phyloP scores from a whole-genome alignment of 208 protist species.

The Leishmania tropica region DNA sequence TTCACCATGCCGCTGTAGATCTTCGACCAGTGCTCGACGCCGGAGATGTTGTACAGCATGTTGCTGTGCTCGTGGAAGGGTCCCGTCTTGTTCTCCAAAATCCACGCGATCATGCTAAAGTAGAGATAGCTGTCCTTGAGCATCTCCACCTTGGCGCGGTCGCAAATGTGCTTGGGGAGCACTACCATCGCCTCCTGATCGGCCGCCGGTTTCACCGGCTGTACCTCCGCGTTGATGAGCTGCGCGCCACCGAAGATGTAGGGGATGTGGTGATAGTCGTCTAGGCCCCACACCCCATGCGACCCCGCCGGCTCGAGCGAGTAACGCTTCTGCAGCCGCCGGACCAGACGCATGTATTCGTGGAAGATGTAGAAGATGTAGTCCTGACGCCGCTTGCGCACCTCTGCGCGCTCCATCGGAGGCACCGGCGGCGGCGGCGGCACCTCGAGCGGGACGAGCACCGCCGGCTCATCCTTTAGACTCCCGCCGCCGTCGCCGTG shows the following conservation, averaged over 20 bases:
- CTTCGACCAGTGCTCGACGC: slow-evolving; percentile 87
- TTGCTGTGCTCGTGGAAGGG: slow-evolving; percentile 94
- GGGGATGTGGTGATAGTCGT: slow-evolving; percentile 99
- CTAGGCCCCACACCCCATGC: slow-evolving; percentile 98
- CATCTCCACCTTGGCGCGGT: slow-evolving; percentile 35
- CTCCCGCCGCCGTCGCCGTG: slow-evolving; percentile 67
- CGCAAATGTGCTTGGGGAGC: slow-evolving; percentile 71
- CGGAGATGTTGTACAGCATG: slow-evolving; percentile 93
- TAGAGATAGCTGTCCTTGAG: slow-evolving; percentile 63
- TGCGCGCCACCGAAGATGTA: slow-evolving; percentile 97
- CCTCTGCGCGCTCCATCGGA: slow-evolving; percentile 12
- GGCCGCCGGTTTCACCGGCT: slow-evolving; percentile 20
- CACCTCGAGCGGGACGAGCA: slow-evolving; percentile 37
- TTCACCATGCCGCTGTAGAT: slow-evolving; percentile 93
- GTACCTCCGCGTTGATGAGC: slow-evolving; percentile 77
- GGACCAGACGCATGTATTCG: slow-evolving; percentile 94
- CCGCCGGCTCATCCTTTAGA: slow-evolving; percentile 32
- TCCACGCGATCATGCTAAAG: slow-evolving; percentile 83
- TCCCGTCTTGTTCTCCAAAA: slow-evolving; percentile 86
- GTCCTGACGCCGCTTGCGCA: slow-evolving; percentile 57
- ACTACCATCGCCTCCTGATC: slow-evolving; percentile 69
- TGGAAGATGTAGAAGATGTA: slow-evolving; percentile 91
- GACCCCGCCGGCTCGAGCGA: slow-evolving; percentile 97
- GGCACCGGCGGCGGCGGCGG: slow-evolving; percentile 47
- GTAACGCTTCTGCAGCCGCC: slow-evolving; percentile 86